phyloP scores from a whole-genome alignment of 108 stramenopile species.

The Nannochloropsis granulata region DNA sequence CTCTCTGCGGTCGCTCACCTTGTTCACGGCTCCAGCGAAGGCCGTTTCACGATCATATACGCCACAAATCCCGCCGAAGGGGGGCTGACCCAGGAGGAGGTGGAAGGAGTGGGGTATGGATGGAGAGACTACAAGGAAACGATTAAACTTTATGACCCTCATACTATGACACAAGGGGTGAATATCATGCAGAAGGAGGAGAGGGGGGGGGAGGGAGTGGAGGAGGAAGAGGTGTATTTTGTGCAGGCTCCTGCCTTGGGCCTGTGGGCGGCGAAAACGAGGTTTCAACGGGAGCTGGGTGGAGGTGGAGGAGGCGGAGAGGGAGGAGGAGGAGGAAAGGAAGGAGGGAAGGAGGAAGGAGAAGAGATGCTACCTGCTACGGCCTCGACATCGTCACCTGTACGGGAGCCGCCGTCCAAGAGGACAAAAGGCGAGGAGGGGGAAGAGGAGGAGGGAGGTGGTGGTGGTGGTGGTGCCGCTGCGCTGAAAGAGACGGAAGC shows the following conservation, averaged over 20 bases:
- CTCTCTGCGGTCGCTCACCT: conserved; percentile 82
- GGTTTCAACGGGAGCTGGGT: conserved; percentile 45
- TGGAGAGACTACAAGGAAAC: conserved; percentile 55
- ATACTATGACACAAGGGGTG: conserved; percentile 61
- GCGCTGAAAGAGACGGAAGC: too few species aligned
- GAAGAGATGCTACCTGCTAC: background rate
- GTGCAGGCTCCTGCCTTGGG: conserved; percentile 86
- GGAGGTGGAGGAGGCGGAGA: background rate
- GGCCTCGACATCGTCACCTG: background rate
- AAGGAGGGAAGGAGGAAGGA: background rate
- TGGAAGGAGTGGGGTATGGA: conserved; percentile 61
- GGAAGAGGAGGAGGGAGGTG: background rate
- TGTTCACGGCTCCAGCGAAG: conserved; percentile 83
- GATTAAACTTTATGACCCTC: conserved; percentile 47
- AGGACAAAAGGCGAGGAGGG: background rate
- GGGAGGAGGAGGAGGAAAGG: background rate
- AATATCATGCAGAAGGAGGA: conserved; percentile 38
- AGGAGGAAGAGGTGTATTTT: conserved; percentile 65
- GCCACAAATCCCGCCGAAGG: conserved; percentile 53
- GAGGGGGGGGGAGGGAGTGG: background rate
- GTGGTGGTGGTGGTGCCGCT: background rate
- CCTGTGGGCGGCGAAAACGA: conserved; percentile 61
- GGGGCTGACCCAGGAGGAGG: conserved; percentile 55
- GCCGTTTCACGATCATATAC: conserved; percentile 71
- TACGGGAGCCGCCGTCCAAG: background rate